Base-by-base conservation (phyloP, 306 rosid genomes). In the Herpetospermum pedunculosum region DNA sequence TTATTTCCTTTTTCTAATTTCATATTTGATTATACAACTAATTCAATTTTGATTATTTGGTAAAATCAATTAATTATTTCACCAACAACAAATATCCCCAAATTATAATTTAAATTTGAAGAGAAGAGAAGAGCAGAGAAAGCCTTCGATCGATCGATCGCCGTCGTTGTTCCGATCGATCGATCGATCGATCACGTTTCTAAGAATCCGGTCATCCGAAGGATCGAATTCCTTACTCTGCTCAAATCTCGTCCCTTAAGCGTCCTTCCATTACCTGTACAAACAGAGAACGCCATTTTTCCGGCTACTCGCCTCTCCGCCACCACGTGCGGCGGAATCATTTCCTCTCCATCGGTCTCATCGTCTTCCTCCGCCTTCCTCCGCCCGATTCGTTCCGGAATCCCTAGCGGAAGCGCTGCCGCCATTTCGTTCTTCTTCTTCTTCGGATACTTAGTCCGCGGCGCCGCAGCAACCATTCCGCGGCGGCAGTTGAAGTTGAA, bases 231-330 rank as follows among this genome's bases (percentile, higher is more conserved):
- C 75, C 99, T 76, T 52, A 94, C 97, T 59, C 79, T 80, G 38
- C 99, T 89, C 90, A 91, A 85, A 77, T 91, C 97, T 14, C 99
- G 67, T 2, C 99, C 99, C 55, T 94, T 94, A 43, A 94, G 82
- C 1, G 97, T 89, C 76, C 99, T 76, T 29, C 99, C 99, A 40
- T 84, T 83, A 1, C 99, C 99, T 0, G 90, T 79, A 48, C 91
- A 88, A 12, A 94, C 86, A 0, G 97, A 94, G 74, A 80, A 88
- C 1, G 88, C 88, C 97, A 88, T 88, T 65, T 94, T 87, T 4
- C 86, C 84, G 0, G 89, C 86, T 2, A 87, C 37, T 67, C 96
- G 82, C 80, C 92, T 67, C 37, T 80, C 84, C 2, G 79, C 53
- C 23, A 94, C 85, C 81, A 84, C 65, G 54, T 94, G 99, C 49